These are phyloP conservation scores for Plectranthus barbatus DNA, from an alignment of 257 asterid genomes.

Conservation along the genomic window DNA sequence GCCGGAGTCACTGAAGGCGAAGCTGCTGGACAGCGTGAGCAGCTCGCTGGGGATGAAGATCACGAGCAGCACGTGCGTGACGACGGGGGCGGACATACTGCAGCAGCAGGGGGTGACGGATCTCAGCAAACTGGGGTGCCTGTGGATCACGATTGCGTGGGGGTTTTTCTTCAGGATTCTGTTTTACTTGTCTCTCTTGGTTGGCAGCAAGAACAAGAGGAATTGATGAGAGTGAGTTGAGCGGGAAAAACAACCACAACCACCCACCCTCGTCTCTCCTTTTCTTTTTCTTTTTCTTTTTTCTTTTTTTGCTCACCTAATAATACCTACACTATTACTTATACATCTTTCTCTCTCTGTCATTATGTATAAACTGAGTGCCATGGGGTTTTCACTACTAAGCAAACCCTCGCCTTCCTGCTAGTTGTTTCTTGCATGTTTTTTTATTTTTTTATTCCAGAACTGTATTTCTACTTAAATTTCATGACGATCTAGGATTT, in stretches of 20 bases:
- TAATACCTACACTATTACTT: neutral
- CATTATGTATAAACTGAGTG: neutral
- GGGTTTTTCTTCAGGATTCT: constrained; percentile 71
- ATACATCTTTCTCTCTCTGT: too few species aligned
- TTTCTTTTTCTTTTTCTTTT: too few species aligned
- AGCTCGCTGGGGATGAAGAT: constrained; percentile 47
- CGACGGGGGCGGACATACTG: constrained; percentile 70
- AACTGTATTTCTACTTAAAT: too few species aligned
- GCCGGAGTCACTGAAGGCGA: constrained; percentile 41
- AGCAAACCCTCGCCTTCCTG: too few species aligned
- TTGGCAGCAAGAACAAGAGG: constrained; percentile 78
- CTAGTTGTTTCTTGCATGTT: too few species aligned
- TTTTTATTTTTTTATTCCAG: too few species aligned
- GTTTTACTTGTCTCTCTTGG: constrained; percentile 57
- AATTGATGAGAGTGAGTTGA: too few species aligned
- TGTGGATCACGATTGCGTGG: constrained; percentile 71
- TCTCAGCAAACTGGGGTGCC: constrained; percentile 50
- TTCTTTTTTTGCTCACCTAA: neutral
- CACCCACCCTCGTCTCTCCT: too few species aligned
- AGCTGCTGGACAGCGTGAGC: constrained; percentile 48
- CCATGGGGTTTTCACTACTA: neutral
- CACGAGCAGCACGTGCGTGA: constrained; percentile 54
- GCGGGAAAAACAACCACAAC: too few species aligned
- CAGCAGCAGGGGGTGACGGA: constrained; percentile 70
- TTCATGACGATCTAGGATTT: too few species aligned